Conservation (phyloP, 2,329 filamentous ascomycete species). For the Exophiala spinifera region DNA sequence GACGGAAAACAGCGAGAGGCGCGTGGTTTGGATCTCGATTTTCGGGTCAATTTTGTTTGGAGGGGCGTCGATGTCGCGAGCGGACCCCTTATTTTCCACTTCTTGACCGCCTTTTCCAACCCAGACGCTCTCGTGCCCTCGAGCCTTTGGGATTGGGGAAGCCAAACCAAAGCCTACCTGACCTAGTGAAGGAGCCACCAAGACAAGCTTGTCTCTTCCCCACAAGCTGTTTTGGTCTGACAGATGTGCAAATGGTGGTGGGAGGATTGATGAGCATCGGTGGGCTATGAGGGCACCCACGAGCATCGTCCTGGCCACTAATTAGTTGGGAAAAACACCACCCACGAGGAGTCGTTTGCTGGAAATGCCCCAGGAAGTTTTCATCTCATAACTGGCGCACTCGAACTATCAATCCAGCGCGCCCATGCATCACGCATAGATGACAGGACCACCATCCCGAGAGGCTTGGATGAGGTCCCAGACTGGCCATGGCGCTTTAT, state of each 20-base stretch:
- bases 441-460: background rate
- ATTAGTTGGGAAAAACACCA: no score
- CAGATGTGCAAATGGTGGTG: constrained; percentile 5
- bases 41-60: background rate
- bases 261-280: background rate
- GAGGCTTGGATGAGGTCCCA: background rate
- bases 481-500: background rate
- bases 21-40: constrained; percentile 1
- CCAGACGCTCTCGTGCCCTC: background rate
- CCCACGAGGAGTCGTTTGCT: no score
- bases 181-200: no score
- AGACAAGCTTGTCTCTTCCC: constrained; percentile 12
- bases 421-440: background rate
- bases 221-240: constrained; percentile 12
- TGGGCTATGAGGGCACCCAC: background rate
- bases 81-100: constrained; percentile 8
- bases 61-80: constrained; percentile 3
- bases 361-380: no score
- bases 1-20: no score
- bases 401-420: background rate
- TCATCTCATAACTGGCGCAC: no score
- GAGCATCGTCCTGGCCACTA: background rate
- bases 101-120: constrained; percentile 22
- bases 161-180: background rate
- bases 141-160: constrained; percentile 14